phyloP scores from a whole-genome alignment of 1,139 yeast species.

The Suhomyces maxii region DNA sequence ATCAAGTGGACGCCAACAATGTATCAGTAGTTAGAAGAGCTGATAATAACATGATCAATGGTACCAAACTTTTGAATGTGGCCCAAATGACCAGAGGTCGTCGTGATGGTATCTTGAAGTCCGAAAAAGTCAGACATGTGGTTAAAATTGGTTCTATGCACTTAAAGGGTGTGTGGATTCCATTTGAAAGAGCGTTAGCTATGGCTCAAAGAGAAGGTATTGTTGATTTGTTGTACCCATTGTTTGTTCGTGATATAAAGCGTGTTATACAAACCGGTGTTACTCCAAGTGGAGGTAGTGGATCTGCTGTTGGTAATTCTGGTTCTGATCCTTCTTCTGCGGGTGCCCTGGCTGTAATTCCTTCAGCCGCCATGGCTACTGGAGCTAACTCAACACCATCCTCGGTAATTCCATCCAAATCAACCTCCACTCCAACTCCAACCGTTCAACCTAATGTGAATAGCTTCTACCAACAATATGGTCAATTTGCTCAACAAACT shows the following conservation, averaged over 20 bases:
- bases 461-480: slow-evolving; percentile 27
- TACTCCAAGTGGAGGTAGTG: slow-evolving; percentile 28
- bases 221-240: slow-evolving; percentile 80
- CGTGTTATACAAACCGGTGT: slow-evolving; percentile 59
- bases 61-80: slow-evolving; percentile 87
- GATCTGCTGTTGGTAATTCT: slow-evolving; percentile 13
- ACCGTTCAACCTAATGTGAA: slow-evolving; percentile 13
- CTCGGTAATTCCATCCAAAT: slow-evolving; percentile 15
- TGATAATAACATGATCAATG: slow-evolving; percentile 91
- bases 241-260: slow-evolving; percentile 85
- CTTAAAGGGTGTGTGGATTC: slow-evolving; percentile 97
- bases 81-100: slow-evolving; percentile 96
- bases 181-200: slow-evolving; percentile 87
- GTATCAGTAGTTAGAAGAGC: slow-evolving; percentile 92
- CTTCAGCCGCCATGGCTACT: slow-evolving; percentile 15
- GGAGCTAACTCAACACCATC: slow-evolving; percentile 14
- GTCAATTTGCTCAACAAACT: slow-evolving; percentile 15
- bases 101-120: slow-evolving; percentile 88
- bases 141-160: slow-evolving; percentile 98
- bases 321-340: slow-evolving; percentile 15
- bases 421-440: slow-evolving; percentile 17
- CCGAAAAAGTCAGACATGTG: slow-evolving; percentile 86
- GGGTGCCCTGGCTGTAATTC: slow-evolving; percentile 13
- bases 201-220: slow-evolving; percentile 91
- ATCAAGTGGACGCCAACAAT: slow-evolving; percentile 92